phyloP scores from a whole-genome alignment of 345 rosid genomes.

The Orychophragmus violaceus region DNA sequence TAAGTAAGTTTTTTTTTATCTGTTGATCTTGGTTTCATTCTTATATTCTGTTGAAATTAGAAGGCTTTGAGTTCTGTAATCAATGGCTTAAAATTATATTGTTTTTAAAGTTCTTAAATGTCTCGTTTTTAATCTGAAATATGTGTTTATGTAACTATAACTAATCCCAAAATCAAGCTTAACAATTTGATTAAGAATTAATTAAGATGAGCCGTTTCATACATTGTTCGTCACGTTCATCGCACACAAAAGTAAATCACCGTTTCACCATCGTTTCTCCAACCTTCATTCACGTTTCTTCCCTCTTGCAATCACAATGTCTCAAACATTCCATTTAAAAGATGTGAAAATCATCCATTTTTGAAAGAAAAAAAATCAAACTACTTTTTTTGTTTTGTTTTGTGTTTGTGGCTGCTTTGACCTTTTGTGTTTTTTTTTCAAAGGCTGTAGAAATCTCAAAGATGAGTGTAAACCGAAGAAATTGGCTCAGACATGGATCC shows the following conservation, averaged over 20 bases:
- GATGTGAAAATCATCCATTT: background rate
- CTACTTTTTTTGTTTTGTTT: background rate
- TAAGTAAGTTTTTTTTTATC: background rate
- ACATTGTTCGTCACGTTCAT: conserved; percentile 12
- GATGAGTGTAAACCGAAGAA: conserved; percentile 39
- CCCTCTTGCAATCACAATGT: background rate
- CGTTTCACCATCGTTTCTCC: conserved; percentile 9
- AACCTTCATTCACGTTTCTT: conserved; percentile 20
- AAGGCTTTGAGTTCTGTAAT: background rate
- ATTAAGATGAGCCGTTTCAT: conserved; percentile 1
- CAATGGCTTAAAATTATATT: conserved; percentile 2
- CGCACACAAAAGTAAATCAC: background rate
- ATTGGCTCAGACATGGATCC: conserved; percentile 29
- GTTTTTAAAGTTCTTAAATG: background rate
- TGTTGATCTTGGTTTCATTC: background rate
- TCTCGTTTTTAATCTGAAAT: background rate
- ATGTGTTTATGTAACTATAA: background rate
- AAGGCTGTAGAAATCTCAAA: conserved; percentile 4
- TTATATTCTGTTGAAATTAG: background rate
- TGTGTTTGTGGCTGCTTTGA: background rate
- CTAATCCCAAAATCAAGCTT: background rate
- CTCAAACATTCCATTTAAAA: background rate
- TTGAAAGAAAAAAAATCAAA: background rate
- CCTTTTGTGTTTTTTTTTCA: background rate
- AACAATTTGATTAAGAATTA: background rate